Evolutionary conservation across 768 basidiomycete species (phyloP).

Genomic region (Boletellus emodensis): DNA sequence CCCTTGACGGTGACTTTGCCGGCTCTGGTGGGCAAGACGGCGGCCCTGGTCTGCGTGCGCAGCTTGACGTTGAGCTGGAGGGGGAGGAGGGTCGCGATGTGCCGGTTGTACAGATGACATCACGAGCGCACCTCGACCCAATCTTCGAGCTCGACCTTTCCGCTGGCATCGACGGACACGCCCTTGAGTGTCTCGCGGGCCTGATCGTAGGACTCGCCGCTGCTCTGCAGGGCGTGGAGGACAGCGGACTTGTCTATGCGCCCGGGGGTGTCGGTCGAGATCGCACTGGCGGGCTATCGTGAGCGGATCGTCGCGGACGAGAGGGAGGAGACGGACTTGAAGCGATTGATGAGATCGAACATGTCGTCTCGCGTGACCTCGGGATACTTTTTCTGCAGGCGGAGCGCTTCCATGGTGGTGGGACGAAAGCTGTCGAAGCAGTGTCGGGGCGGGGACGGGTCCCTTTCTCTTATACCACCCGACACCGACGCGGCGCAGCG

Average conservation of each 20-base stretch:
- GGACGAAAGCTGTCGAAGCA: constrained; percentile 7
- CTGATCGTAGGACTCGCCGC: constrained; percentile 87
- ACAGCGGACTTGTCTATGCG: constrained; percentile 80
- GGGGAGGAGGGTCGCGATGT: constrained; percentile 10
- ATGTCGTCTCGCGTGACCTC: constrained; percentile 91
- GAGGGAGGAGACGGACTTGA: constrained; percentile 68
- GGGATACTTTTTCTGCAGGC: constrained; percentile 88
- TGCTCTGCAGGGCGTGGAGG: constrained; percentile 70
- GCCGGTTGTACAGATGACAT: constrained; percentile 18
- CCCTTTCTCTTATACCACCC: not conserved
- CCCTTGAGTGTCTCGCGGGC: constrained; percentile 88
- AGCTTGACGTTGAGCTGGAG: constrained; percentile 79
- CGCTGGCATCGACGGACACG: constrained; percentile 91
- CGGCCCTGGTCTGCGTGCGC: constrained; percentile 43
- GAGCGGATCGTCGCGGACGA: not conserved
- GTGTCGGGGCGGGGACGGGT: not conserved
- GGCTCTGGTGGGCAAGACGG: constrained; percentile 56
- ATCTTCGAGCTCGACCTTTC: constrained; percentile 95
- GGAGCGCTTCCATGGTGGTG: constrained; percentile 69
- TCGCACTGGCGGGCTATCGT: constrained; percentile 44
- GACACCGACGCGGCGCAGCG: not conserved
- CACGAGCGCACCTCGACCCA: constrained; percentile 82
- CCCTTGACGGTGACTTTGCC: constrained; percentile 95
- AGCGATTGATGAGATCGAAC: constrained; percentile 88
- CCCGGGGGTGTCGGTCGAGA: constrained; percentile 76